phyloP scores from a whole-genome alignment of 2,329 filamentous ascomycete genomes.

The Calonectria pteridis region DNA sequence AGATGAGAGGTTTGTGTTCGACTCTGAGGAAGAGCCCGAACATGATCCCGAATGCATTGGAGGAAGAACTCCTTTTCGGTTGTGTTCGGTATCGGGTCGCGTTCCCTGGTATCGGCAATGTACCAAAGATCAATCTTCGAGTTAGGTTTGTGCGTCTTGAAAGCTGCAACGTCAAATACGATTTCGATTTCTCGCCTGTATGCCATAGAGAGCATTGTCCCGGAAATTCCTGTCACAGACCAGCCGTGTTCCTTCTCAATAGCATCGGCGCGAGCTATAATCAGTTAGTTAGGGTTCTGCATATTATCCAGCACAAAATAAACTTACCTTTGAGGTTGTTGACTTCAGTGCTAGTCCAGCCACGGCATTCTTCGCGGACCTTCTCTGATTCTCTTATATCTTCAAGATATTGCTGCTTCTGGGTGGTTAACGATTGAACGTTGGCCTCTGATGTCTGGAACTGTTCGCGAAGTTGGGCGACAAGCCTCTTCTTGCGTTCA shows the following conservation, averaged over 20 bases:
- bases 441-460: slow-evolving; percentile 74
- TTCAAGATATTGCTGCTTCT: slow-evolving; percentile 76
- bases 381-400: slow-evolving; percentile 88
- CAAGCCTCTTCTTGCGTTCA: slow-evolving; percentile 74
- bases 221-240: slow-evolving; percentile 75
- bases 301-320: neutral
- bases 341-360: slow-evolving; percentile 89
- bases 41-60: slow-evolving; percentile 76
- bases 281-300: neutral
- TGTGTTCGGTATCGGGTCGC: slow-evolving; percentile 67
- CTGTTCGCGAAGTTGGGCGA: slow-evolving; percentile 76
- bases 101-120: slow-evolving; percentile 69
- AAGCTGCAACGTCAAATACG: slow-evolving; percentile 75
- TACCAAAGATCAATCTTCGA: slow-evolving; percentile 77
- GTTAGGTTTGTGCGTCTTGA: slow-evolving; percentile 61
- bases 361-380: slow-evolving; percentile 87
- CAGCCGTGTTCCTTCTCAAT: slow-evolving; percentile 78
- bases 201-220: slow-evolving; percentile 76
- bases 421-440: slow-evolving; percentile 72
- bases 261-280: slow-evolving; percentile 71
- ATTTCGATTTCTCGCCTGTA: slow-evolving; percentile 80
- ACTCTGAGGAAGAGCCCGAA: slow-evolving; percentile 71
- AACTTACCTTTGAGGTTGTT: slow-evolving; percentile 77
- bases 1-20: slow-evolving; percentile 69
- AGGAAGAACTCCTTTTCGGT: slow-evolving; percentile 82